phyloP scores from a whole-genome alignment of 306 rosid genomes.

The Vigna hirtella region DNA sequence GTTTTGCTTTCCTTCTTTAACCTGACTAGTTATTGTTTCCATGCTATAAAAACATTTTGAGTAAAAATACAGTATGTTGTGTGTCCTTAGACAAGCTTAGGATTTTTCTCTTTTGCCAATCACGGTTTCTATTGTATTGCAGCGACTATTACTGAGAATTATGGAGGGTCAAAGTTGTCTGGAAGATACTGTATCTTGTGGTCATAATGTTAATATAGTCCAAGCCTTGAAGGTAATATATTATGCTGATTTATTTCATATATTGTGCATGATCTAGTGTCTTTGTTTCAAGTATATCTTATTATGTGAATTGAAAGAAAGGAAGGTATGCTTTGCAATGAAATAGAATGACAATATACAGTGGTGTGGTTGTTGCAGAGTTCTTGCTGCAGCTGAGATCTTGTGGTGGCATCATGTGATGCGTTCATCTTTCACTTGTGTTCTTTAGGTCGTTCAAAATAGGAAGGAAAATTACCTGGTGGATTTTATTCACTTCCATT shows the following conservation, averaged over 20 bases:
- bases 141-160: conserved; percentile 69
- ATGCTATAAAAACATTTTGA: conserved; percentile 5
- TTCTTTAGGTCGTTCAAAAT: not conserved
- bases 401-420: not conserved
- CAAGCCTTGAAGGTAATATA: conserved; percentile 66
- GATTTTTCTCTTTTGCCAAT: conserved; percentile 30
- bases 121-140: conserved; percentile 47
- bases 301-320: not conserved
- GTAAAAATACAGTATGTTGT: conserved; percentile 3
- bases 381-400: not conserved
- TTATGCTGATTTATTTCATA: conserved; percentile 18
- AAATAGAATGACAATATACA: not conserved
- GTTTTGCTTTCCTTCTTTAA: conserved; percentile 47
- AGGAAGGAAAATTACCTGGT: not conserved
- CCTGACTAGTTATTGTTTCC: conserved; percentile 20
- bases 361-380: not conserved
- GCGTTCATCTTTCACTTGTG: not conserved
- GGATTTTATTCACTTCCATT: not conserved
- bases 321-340: not conserved
- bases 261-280: not conserved
- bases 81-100: conserved; percentile 25
- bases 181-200: conserved; percentile 44
- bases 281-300: conserved; percentile 4
- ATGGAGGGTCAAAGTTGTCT: conserved; percentile 48
- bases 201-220: conserved; percentile 40